Conservation (phyloP, 805 yeast genomes). For the Kluyveromyces wickerhamii region DNA sequence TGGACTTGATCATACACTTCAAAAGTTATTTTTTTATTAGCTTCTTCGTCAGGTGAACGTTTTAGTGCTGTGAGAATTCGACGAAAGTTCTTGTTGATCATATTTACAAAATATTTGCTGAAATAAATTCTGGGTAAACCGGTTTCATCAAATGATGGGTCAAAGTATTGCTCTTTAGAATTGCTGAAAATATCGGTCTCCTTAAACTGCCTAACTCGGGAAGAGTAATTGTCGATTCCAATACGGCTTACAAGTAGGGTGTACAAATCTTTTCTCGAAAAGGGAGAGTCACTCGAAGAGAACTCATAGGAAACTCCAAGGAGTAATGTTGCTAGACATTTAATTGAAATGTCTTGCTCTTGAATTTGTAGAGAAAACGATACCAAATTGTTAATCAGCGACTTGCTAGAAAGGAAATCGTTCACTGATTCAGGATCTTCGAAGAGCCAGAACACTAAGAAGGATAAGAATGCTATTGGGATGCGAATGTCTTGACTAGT, state of each 20-base stretch:
- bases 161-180: slow-evolving; percentile 39
- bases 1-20: slow-evolving; percentile 39
- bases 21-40: slow-evolving; percentile 55
- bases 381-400: slow-evolving; percentile 59
- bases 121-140: slow-evolving; percentile 85
- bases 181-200: slow-evolving; percentile 45
- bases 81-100: slow-evolving; percentile 60
- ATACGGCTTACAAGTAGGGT: slow-evolving; percentile 58
- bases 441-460: slow-evolving; percentile 67
- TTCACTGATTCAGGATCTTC: slow-evolving; percentile 70
- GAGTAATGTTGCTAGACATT: slow-evolving; percentile 64
- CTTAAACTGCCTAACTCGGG: slow-evolving; percentile 65
- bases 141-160: slow-evolving; percentile 59
- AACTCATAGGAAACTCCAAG: slow-evolving; percentile 80
- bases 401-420: slow-evolving; percentile 61
- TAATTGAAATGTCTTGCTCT: slow-evolving; percentile 47
- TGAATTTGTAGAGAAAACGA: slow-evolving; percentile 50
- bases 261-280: slow-evolving; percentile 52
- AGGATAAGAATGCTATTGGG: slow-evolving; percentile 67
- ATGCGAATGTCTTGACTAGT: slow-evolving; percentile 63
- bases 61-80: slow-evolving; percentile 65
- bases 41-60: slow-evolving; percentile 68
- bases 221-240: slow-evolving; percentile 72
- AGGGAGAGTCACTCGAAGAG: slow-evolving; percentile 49
- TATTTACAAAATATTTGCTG: slow-evolving; percentile 49